phyloP scores from a whole-genome alignment of 306 rosid genomes.

The Cyclanthera cordifolia region DNA sequence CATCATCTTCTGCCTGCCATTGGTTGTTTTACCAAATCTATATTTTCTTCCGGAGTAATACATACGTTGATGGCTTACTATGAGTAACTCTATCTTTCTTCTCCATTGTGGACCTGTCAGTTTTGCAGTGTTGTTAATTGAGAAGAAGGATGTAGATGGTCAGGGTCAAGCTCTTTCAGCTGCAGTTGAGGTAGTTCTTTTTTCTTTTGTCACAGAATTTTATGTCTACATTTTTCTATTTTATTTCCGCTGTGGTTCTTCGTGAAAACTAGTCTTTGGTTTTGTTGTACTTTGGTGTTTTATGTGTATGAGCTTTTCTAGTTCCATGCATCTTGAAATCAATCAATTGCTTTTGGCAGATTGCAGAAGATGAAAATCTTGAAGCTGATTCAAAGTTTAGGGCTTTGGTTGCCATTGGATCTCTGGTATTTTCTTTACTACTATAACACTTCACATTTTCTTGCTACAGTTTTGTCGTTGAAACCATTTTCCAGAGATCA shows the following conservation, averaged over 20 bases:
- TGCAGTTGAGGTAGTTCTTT: slow-evolving; percentile 63
- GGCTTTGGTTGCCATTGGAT: slow-evolving; percentile 87
- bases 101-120: slow-evolving; percentile 18
- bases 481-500: background rate
- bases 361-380: slow-evolving; percentile 52
- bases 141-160: slow-evolving; percentile 77
- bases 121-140: slow-evolving; percentile 66
- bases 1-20: background rate
- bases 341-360: slow-evolving; percentile 25
- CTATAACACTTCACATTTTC: slow-evolving; percentile 3
- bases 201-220: slow-evolving; percentile 8
- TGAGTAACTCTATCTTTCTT: background rate
- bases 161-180: slow-evolving; percentile 90
- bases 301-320: background rate
- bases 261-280: background rate
- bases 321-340: background rate
- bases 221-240: background rate
- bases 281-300: background rate
- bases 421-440: slow-evolving; percentile 46
- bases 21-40: background rate
- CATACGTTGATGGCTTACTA: background rate
- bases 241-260: background rate
- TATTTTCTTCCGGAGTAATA: background rate
- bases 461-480: background rate
- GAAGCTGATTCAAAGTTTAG: slow-evolving; percentile 77